These are phyloP conservation scores for Macrotyloma uniflorum DNA, from an alignment of 306 rosid genomes.

Conservation along the genomic window DNA sequence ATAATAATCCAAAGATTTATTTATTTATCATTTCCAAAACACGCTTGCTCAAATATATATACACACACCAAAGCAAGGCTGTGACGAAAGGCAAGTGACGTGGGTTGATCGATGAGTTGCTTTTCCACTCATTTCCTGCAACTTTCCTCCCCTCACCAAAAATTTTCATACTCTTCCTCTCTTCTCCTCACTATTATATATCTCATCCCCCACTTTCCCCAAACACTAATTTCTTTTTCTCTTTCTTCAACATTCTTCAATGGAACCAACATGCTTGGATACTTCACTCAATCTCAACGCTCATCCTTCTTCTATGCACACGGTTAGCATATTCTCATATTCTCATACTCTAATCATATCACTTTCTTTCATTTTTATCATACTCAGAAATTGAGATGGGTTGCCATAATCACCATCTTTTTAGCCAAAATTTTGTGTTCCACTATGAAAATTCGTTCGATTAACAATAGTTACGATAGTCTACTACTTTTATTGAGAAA, in stretches of 20 bases:
- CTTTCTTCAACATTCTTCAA: constrained; percentile 14
- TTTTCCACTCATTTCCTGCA: constrained; percentile 45
- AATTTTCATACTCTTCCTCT: neutral
- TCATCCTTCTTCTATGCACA: constrained; percentile 44
- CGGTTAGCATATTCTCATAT: constrained; percentile 31
- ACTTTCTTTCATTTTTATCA: too few relatives aligned
- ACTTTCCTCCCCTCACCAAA: constrained; percentile 37
- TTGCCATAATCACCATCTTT: too few relatives aligned
- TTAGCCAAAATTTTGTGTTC: too few relatives aligned
- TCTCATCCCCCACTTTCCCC: neutral
- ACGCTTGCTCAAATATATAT: too few relatives aligned
- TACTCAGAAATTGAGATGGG: too few relatives aligned
- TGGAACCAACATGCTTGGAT: constrained; percentile 44
- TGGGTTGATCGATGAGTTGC: neutral
- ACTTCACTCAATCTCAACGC: constrained; percentile 69
- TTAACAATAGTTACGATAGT: too few relatives aligned
- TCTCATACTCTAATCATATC: neutral
- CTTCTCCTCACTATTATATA: neutral
- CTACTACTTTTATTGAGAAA: too few relatives aligned
- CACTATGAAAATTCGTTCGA: too few relatives aligned
- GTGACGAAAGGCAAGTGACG: constrained; percentile 40
- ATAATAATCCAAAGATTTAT: too few relatives aligned
- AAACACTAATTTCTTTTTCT: constrained; percentile 14
- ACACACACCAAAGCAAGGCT: too few relatives aligned
- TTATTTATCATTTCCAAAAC: too few relatives aligned